phyloP scores from a whole-genome alignment of 2,329 filamentous ascomycete genomes.

The Alternaria tenuissima region DNA sequence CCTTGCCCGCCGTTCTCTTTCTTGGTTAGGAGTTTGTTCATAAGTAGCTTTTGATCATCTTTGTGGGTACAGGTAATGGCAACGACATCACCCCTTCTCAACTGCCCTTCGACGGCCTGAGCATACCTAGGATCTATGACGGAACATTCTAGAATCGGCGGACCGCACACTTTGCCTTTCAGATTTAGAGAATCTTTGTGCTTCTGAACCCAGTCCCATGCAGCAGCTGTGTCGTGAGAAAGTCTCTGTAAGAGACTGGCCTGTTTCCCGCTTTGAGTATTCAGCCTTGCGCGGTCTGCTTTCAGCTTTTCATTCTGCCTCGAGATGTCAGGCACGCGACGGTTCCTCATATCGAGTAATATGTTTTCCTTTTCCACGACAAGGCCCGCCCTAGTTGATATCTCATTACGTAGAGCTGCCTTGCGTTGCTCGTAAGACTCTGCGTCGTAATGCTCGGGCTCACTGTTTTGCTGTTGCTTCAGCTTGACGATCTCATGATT shows the following conservation, averaged over 20 bases:
- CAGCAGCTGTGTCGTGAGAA: constrained; percentile 71
- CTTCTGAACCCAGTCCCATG: constrained; percentile 83
- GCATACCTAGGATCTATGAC: constrained; percentile 76
- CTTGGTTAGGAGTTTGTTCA: constrained; percentile 66
- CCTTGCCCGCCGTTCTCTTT: constrained; percentile 57
- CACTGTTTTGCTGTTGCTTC: constrained; percentile 69
- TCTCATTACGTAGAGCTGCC: constrained; percentile 62
- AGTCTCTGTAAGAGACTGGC: constrained; percentile 67
- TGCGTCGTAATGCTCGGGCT: constrained; percentile 72
- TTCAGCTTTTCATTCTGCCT: constrained; percentile 39
- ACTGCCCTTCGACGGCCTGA: constrained; percentile 65
- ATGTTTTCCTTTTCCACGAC: constrained; percentile 55
- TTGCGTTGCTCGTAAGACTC: constrained; percentile 76
- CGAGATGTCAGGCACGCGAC: constrained; percentile 18
- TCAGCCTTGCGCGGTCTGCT: constrained; percentile 27
- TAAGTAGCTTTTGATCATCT: constrained; percentile 77
- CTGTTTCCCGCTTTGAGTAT: constrained; percentile 51
- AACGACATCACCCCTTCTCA: constrained; percentile 62
- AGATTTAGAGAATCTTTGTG: constrained; percentile 69
- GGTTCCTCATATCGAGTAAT: constrained; percentile 20
- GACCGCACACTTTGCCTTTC: constrained; percentile 79
- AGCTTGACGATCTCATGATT: constrained; percentile 66
- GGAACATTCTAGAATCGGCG: constrained; percentile 80
- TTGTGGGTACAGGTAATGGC: constrained; percentile 78
- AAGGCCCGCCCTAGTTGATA: constrained; percentile 61